Evolutionary conservation across 192 early-diverging fungal species (phyloP).

Genomic region (Spinellus fusiger): DNA sequence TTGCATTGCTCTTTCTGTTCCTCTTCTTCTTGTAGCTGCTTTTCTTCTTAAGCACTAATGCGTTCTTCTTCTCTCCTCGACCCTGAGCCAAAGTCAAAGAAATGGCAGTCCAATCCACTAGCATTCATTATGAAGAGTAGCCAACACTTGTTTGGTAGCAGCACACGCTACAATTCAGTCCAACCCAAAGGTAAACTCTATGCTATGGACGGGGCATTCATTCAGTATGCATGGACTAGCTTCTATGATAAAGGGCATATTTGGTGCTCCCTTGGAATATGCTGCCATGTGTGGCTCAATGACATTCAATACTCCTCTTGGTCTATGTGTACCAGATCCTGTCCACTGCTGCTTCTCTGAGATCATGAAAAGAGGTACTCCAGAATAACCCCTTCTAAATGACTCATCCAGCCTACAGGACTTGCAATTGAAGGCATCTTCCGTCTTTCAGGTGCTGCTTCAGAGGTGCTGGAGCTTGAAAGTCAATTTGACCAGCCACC

Average conservation of each 20-base stretch:
- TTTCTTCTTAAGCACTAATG: too few species aligned
- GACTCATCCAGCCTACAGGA: neutral
- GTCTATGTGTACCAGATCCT: constrained; percentile 24
- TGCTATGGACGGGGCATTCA: neutral
- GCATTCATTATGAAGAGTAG: neutral
- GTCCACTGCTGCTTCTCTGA: constrained; percentile 28
- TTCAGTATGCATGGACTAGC: neutral
- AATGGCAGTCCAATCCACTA: neutral
- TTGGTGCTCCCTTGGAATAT: constrained; percentile 22
- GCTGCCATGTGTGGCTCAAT: constrained; percentile 21
- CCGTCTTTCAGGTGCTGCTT: constrained; percentile 23
- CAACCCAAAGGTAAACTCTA: neutral
- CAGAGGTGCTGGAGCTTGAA: constrained; percentile 18
- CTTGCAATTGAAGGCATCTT: constrained; percentile 25
- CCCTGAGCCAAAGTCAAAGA: too few species aligned
- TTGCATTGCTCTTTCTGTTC: too few species aligned
- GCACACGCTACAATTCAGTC: neutral
- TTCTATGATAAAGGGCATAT: constrained; percentile 16
- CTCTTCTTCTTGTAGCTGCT: too few species aligned
- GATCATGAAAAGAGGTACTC: constrained; percentile 15
- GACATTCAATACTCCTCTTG: constrained; percentile 3
- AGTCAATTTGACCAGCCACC: constrained; percentile 15
- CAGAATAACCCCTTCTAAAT: neutral
- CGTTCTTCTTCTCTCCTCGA: too few species aligned
- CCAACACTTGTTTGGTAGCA: neutral